Base-by-base conservation (phyloP, 257 asterid species). In the Coffea eugenioides region DNA sequence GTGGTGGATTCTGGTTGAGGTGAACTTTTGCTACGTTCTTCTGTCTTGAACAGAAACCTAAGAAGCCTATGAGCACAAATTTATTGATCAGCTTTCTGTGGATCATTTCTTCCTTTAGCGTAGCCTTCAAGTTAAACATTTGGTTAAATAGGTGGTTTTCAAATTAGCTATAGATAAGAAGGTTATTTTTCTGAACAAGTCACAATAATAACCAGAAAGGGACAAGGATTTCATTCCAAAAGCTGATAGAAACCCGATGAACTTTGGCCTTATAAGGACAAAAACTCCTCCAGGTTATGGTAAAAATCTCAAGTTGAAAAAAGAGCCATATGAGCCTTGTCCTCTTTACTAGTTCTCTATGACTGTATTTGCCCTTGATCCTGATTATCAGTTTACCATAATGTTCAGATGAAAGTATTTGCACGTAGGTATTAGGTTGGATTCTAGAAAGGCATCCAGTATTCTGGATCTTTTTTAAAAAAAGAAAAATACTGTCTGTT, bases 1-100 rank as follows among this genome's bases (percentile, higher is more conserved):
- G 84, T 95, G 99, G 99, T 93, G 95, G 97, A 93, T 95, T 80
- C 83, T 91, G 81, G 99, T 95, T 82, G 99, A 95, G 99, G 99
- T 95, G 69, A 81, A 64, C 13, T 71, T 61, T 41, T 52, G 39
- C 8, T 23, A 66, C 56, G 23, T 25, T 49, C n/a, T 78, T 27
- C 51, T 21, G 65, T 45, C 48, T 64, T 23, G n/a, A 45, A 31
- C 49, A 36, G 70, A 1, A 41, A 56, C 21, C 27, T 34, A 16
- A 14, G 70, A 36, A 21, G 57, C 12, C 23, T 27, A 7, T 41
- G 48, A 48, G 66, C 4, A 25, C 21, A 25, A 36, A 27, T 77
- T 65, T 6, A n/a, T 48, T 72, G 3, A 61, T 59, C 45, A 41
- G 69, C 56, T 49, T 48, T 12, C 31, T 64, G 6, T 45, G 13